Evolutionary conservation across 192 early-diverging fungal species (phyloP), one percentile per base, ranked within the genome.

Genomic region (Geosiphon pyriformis): DNA sequence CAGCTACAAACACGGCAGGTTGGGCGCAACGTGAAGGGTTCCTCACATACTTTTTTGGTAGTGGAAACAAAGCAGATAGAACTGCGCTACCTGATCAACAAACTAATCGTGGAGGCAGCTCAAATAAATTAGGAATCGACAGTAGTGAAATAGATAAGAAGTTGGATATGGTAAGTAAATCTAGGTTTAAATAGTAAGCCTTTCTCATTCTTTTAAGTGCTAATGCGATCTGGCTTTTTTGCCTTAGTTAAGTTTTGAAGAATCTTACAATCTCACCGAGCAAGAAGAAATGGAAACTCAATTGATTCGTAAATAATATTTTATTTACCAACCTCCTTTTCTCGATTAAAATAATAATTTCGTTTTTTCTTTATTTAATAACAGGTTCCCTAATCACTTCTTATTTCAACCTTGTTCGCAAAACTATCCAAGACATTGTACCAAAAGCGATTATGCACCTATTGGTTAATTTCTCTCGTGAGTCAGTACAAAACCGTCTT

Each of bases 371-470:
- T 32, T 18, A 2, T 29, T 47, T 48, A 20, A 11, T 18, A 51
- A 23, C 62, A 82, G 80, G 76, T 42, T 89, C 88, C 0, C 74
- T 92, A 31, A 92, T 92, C 51, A 74, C 85, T 4, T 89, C 85
- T 26, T 92, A 92, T 72, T 92, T 92, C 68, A 76, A 80, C 60
- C 87, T 92, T 68, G 88, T 88, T 31, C 86, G 88, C 69, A 90
- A 92, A 74, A 85, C 88, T 15, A 83, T 90, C 61, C 87, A 89
- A 71, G 90, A 92, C 47, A 67, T 87, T 61, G 88, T 92, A 7
- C 90, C 90, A 57, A 92, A 92, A 77, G 84, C 90, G 2, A 80
- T 92, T 59, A 92, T 92, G 90, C 88, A 92, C 60, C 70, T 90
- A 48, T 71, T 92, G 55, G 90, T 92, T 70, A 90, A 90, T 68